These are phyloP conservation scores for Crithidia acanthocephali DNA, from an alignment of 208 protist genomes.

Conservation along the genomic window DNA sequence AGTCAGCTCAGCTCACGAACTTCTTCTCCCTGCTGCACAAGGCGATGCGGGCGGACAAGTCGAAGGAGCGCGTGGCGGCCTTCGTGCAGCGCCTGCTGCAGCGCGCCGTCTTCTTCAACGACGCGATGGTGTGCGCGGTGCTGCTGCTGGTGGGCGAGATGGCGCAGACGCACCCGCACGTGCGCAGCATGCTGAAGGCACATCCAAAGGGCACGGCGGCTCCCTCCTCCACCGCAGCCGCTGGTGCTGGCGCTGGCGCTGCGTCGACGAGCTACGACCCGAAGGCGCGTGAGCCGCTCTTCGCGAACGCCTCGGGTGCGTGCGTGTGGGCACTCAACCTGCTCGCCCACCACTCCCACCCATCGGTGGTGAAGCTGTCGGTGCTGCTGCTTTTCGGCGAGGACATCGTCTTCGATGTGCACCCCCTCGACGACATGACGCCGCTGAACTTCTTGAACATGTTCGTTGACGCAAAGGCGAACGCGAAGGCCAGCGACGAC, in stretches of 20 bases:
- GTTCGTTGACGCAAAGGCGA: constrained; percentile 87
- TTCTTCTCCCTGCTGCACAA: constrained; percentile 93
- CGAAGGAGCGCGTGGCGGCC: constrained; percentile 82
- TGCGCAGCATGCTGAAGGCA: constrained; percentile 42
- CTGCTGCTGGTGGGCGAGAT: constrained; percentile 90
- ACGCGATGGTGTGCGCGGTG: constrained; percentile 89
- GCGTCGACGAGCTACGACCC: constrained; percentile 68
- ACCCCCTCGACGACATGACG: constrained; percentile 93
- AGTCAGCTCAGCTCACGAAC: constrained; percentile 86
- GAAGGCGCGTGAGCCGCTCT: constrained; percentile 88
- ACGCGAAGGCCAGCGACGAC: constrained; percentile 33
- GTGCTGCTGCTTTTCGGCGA: constrained; percentile 86
- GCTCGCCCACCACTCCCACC: constrained; percentile 87
- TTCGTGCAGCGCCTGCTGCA: constrained; percentile 93
- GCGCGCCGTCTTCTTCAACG: constrained; percentile 81
- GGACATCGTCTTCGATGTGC: constrained; percentile 87
- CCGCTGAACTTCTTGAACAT: constrained; percentile 87
- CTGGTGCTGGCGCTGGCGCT: not conserved
- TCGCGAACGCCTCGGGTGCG: constrained; percentile 68
- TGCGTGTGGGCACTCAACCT: constrained; percentile 84
- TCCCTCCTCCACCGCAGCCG: not conserved
- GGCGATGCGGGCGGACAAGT: constrained; percentile 82
- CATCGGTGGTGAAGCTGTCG: constrained; percentile 89
- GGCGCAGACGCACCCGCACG: constrained; percentile 57
- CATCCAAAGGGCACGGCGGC: constrained; percentile 11